Conservation (phyloP, 2,329 filamentous ascomycete genomes). For the Aspergillus quadrilineatus region DNA sequence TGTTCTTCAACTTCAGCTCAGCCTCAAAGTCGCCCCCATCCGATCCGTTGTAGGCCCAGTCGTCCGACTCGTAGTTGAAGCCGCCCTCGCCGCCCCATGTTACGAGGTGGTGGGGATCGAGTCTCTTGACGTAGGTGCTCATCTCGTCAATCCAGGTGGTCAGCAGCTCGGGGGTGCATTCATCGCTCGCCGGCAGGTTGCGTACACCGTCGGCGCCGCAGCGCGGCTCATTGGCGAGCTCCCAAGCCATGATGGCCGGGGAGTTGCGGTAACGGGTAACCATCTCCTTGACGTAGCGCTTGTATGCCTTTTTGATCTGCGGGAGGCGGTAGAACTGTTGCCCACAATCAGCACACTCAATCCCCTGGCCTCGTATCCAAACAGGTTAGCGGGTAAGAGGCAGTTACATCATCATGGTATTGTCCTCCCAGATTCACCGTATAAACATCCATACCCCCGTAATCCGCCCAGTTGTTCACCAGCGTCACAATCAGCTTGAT, state of each 20-base stretch:
- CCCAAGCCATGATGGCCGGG: constrained; percentile 17
- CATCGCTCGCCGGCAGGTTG: constrained; percentile 11
- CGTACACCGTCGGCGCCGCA: constrained; percentile 14
- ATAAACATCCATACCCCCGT: constrained; percentile 19
- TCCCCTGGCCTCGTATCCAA: not conserved
- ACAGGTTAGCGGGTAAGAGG: not conserved
- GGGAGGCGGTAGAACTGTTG: constrained; percentile 16
- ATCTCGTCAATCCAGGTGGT: constrained; percentile 17
- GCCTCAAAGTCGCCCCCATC: constrained; percentile 17
- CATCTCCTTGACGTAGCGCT: constrained; percentile 18
- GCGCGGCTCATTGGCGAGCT: constrained; percentile 19
- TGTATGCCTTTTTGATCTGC: constrained; percentile 13
- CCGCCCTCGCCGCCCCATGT: constrained; percentile 19
- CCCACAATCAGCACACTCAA: not conserved
- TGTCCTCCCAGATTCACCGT: constrained; percentile 14
- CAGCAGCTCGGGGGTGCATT: constrained; percentile 13
- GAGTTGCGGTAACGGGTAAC: constrained; percentile 16
- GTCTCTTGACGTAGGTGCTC: constrained; percentile 18
- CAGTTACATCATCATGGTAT: constrained; percentile 18
- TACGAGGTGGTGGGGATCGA: constrained; percentile 18
- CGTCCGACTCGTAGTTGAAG: constrained; percentile 16
- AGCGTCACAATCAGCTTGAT: constrained; percentile 18
- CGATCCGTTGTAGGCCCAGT: constrained; percentile 17
- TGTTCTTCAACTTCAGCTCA: constrained; percentile 11
- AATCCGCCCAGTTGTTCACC: constrained; percentile 19